These are phyloP conservation scores for Periconia macrospinosa DNA, from an alignment of 2,329 filamentous ascomycete species.

Conservation along the genomic window DNA sequence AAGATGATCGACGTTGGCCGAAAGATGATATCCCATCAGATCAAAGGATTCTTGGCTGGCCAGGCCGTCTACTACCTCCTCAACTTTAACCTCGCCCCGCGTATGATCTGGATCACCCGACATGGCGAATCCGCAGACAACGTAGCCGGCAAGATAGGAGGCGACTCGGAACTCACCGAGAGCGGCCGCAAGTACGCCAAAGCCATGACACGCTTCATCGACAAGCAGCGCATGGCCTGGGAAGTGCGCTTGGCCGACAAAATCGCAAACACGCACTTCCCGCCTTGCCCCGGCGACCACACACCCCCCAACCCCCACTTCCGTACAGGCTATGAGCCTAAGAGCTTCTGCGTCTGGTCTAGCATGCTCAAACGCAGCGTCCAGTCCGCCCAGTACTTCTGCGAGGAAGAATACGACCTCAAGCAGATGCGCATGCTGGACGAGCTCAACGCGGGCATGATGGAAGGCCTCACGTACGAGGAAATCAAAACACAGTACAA, in stretches of 20 bases:
- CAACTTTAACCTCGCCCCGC: constrained; percentile 93
- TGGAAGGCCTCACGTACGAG: constrained; percentile 93
- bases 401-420: constrained; percentile 89
- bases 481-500: constrained; percentile 80
- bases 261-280: constrained; percentile 75
- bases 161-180: constrained; percentile 81
- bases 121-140: constrained; percentile 94
- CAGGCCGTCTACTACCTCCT: constrained; percentile 93
- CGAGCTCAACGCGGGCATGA: constrained; percentile 88
- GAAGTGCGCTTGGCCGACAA: constrained; percentile 79
- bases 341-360: constrained; percentile 98
- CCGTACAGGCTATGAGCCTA: constrained; percentile 56
- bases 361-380: constrained; percentile 92
- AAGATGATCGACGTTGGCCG: constrained; percentile 97
- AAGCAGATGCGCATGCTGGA: constrained; percentile 99
- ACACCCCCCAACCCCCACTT: constrained; percentile 94
- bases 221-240: constrained; percentile 78
- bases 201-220: constrained; percentile 82
- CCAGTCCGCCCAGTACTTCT: constrained; percentile 85
- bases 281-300: constrained; percentile 86
- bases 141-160: constrained; percentile 82
- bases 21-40: constrained; percentile 87
- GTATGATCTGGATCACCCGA: constrained; percentile 97
- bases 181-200: constrained; percentile 78
- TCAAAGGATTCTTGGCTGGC: constrained; percentile 87